Base-by-base conservation (phyloP, 1,284 basidiomycete genomes). In the Heterobasidion parviporum region DNA sequence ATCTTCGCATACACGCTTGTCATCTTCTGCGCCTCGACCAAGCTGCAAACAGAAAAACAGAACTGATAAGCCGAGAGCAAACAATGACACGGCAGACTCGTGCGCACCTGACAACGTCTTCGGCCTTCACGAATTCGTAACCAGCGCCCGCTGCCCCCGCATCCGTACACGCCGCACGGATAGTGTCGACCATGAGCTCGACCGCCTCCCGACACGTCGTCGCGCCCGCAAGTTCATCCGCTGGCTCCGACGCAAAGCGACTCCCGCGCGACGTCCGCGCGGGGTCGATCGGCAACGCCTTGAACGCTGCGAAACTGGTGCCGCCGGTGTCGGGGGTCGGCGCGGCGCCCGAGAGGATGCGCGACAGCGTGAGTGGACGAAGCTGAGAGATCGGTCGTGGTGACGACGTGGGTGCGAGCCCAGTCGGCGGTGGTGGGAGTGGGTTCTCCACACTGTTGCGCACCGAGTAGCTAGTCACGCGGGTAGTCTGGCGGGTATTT, bases 1-100 rank as follows among this genome's bases (percentile, higher is more conserved):
- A 94, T 88, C 72, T 92, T 91, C 8, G 91, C 83, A 67, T 91
- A 87, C 60, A 94, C 74, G 57, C 83, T 89, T 2, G 91, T 94
- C 72, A 85, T 82, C 58, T 80, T 79, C 68, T 88, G 84, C 1
- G 93, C 93, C 61, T 96, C 92, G 4, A 77, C 77, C 62, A 94
- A 68, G 63, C 91, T 92, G 33, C 14, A 7, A 34, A 51, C 4
- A 41, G 18, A 51, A 14, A 2, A 8, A n/a, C 15, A 12, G 56
- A 53, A 20, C 34, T 8, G 16, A 20, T 20, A 20, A 18, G 47
- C 20, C 16, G 32, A 52, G 58, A 50, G 41, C 32, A 48, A 67
- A 54, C 50, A 54, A 56, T 45, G 0, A 26, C n/a, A 49, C 16
- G 55, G 54, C 54, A 49, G 51, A 51, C 38, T 41, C 38, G n/a